These are phyloP conservation scores for Saksenaea vasiformis DNA, from an alignment of 371 early-diverging fungal genomes.

Conservation along the genomic window DNA sequence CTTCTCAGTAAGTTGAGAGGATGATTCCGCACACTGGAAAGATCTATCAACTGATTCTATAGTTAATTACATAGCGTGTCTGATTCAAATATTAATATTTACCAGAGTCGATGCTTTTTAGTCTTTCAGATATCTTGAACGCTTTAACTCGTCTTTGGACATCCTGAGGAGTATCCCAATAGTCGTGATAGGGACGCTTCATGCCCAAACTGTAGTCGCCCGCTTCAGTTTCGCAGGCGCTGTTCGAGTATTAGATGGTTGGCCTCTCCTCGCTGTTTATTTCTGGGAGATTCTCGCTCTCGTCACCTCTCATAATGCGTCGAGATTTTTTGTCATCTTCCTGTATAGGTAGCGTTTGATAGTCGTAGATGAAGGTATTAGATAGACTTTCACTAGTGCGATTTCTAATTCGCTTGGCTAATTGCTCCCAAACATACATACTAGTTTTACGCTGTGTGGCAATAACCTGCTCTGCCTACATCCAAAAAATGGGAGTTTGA, in stretches of 20 bases:
- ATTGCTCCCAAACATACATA: too few relatives aligned
- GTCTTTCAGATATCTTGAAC: background rate
- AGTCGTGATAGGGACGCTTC: background rate
- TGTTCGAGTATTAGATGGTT: background rate
- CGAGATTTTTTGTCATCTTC: too few relatives aligned
- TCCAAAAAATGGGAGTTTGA: too few relatives aligned
- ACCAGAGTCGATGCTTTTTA: background rate
- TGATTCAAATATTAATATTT: background rate
- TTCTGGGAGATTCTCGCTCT: too few relatives aligned
- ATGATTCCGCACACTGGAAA: background rate
- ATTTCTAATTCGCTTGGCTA: too few relatives aligned
- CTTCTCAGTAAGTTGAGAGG: background rate
- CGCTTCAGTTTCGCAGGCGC: background rate
- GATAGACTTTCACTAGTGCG: too few relatives aligned
- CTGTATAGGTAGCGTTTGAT: too few relatives aligned
- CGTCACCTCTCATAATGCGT: too few relatives aligned
- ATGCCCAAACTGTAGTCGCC: background rate
- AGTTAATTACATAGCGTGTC: background rate
- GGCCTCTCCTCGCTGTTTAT: background rate
- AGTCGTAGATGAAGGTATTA: too few relatives aligned
- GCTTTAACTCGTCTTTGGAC: background rate
- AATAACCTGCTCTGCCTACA: too few relatives aligned
- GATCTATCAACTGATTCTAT: background rate
- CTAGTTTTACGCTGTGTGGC: too few relatives aligned
- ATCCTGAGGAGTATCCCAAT: background rate